Conservation (phyloP, 441 rosid genomes). For the Jatropha multifida region DNA sequence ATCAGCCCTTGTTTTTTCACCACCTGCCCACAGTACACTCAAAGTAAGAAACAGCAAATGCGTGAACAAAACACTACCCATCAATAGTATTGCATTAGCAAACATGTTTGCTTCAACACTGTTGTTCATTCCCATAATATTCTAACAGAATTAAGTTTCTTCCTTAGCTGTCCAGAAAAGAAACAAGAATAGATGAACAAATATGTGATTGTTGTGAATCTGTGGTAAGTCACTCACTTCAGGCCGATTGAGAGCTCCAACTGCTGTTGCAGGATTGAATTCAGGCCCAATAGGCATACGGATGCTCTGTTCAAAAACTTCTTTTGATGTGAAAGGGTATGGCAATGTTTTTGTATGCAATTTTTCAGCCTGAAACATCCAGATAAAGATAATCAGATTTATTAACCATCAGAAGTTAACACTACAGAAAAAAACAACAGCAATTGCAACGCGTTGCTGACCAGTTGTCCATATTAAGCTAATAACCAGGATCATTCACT, state of each 20-base stretch:
- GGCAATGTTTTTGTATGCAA: conserved; percentile 72
- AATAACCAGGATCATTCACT: not conserved
- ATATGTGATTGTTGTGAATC: not conserved
- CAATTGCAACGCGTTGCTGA: not conserved
- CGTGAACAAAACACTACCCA: not conserved
- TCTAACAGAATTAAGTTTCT: not conserved
- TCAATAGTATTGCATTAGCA: not conserved
- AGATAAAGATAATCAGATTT: not conserved
- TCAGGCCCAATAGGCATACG: conserved; percentile 95
- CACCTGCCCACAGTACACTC: conserved; percentile 44
- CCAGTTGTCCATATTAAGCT: not conserved
- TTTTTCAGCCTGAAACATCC: conserved; percentile 67
- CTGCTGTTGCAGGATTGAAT: conserved; percentile 67
- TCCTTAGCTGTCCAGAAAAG: not conserved
- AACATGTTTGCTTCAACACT: not conserved
- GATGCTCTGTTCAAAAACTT: conserved; percentile 73
- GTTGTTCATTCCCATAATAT: not conserved
- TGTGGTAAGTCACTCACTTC: conserved; percentile 44
- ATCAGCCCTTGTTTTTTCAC: conserved; percentile 72
- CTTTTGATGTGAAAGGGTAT: conserved; percentile 76
- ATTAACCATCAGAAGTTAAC: not conserved
- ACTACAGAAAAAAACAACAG: not conserved
- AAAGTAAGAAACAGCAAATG: not conserved
- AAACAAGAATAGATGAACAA: too few relatives aligned
- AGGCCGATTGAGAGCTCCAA: conserved; percentile 73